Percentiles rank a stretch among this genome's conserved stretches.
Conservation (phyloP, 2,329 filamentous ascomycete genomes). For the Phialophora expanda region DNA sequence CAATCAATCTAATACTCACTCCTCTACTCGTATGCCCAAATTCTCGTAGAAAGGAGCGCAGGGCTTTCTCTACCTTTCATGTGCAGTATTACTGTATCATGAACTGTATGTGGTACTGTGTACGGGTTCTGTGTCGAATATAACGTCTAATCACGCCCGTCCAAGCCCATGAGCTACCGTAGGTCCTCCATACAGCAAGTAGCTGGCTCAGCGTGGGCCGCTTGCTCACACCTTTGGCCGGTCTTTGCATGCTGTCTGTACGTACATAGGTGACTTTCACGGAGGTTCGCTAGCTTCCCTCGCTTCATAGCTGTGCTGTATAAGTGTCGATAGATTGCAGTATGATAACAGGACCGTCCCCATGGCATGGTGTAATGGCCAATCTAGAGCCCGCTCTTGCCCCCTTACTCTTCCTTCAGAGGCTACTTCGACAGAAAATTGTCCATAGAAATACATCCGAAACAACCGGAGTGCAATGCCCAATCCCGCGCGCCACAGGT, state of each 20-base stretch:
- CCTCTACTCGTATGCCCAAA: too few relatives aligned
- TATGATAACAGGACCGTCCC: neutral
- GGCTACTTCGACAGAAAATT: constrained; percentile 31
- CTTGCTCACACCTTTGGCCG: too few relatives aligned
- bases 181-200: too few relatives aligned
- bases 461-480: constrained; percentile 52
- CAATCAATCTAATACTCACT: neutral
- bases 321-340: neutral
- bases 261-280: neutral
- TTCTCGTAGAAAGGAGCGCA: too few relatives aligned
- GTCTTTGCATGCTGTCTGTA: too few relatives aligned
- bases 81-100: too few relatives aligned
- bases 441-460: constrained; percentile 53
- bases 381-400: neutral
- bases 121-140: too few relatives aligned
- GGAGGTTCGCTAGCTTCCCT: neutral
- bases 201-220: too few relatives aligned
- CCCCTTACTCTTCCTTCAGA: constrained; percentile 36
- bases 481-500: neutral
- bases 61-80: too few relatives aligned
- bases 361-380: neutral
- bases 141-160: too few relatives aligned
- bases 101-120: too few relatives aligned
- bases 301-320: neutral
- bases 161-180: too few relatives aligned